Evolutionary conservation across 2,329 filamentous ascomycete genomes (phyloP).

Genomic region (Coniochaeta sp.): DNA sequence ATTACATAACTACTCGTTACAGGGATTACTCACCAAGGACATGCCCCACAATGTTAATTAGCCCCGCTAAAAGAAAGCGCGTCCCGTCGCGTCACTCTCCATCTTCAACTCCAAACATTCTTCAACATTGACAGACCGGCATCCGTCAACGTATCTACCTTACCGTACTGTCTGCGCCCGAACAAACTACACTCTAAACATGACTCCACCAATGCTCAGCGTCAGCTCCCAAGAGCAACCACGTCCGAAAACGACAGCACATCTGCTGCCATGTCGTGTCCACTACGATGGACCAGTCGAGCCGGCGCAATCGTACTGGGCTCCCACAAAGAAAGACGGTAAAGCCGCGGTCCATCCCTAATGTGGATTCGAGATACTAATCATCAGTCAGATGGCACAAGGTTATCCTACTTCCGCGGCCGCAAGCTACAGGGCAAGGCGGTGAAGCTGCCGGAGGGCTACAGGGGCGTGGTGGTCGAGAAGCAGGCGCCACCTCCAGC

Average conservation of each 20-base stretch:
- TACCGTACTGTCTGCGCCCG: not conserved
- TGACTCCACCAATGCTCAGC: conserved; percentile 36
- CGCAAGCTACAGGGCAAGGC: conserved; percentile 66
- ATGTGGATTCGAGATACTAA: not conserved
- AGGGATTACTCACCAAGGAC: no score
- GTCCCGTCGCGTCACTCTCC: conserved; percentile 1
- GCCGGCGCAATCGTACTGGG: conserved; percentile 63
- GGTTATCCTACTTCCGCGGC: conserved; percentile 67
- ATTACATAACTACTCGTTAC: no score
- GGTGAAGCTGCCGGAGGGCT: conserved; percentile 63
- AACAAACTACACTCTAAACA: conserved; percentile 21
- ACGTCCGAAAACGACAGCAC: conserved; percentile 42
- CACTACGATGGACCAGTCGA: conserved; percentile 70
- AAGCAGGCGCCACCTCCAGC: conserved; percentile 24
- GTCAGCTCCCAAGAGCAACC: conserved; percentile 21
- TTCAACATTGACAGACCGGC: not conserved
- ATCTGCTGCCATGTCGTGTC: conserved; percentile 75
- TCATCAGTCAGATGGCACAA: conserved; percentile 35
- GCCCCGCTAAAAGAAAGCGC: conserved; percentile 1
- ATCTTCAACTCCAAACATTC: not conserved
- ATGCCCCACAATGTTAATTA: not conserved
- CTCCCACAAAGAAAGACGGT: conserved; percentile 33
- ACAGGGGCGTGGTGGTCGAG: conserved; percentile 57
- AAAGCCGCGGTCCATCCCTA: not conserved
- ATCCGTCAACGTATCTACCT: not conserved